A percentile compares a stretch with the other conserved stretches of the same genome.
phyloP scores from a whole-genome alignment of 163 green algal genomes.

The Chlorella variabilis region DNA sequence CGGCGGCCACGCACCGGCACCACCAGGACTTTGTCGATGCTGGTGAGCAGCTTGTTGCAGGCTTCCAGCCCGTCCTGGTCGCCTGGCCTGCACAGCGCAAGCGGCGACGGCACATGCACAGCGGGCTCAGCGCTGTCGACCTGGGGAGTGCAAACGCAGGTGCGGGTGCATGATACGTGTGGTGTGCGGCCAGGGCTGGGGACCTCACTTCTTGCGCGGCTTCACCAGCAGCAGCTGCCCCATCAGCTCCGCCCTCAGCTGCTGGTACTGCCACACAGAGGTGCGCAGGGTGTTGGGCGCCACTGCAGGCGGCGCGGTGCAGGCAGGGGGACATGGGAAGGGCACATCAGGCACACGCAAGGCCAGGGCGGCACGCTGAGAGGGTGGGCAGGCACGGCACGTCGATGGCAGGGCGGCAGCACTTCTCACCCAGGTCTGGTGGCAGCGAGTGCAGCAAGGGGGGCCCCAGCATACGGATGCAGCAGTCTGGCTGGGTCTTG shows the following conservation, averaged over 20 bases:
- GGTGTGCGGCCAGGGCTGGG: too few species aligned
- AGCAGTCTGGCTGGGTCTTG: not conserved
- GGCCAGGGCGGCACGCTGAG: not conserved
- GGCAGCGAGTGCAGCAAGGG: slow-evolving; percentile 14
- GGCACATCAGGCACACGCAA: too few species aligned
- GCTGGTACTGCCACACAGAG: not conserved
- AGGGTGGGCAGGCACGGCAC: not conserved
- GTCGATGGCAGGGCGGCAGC: not conserved
- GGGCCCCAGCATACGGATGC: slow-evolving; percentile 23
- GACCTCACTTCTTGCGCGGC: slow-evolving; percentile 12
- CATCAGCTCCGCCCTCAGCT: not conserved
- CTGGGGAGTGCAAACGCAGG: too few species aligned
- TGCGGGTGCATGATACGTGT: too few species aligned
- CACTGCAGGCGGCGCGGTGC: not conserved
- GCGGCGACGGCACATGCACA: too few species aligned
- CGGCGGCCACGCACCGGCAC: not conserved
- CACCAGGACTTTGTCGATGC: not conserved
- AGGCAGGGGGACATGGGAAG: too few species aligned
- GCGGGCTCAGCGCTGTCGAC: too few species aligned
- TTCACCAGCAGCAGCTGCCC: slow-evolving; percentile 29
- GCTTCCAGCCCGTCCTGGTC: not conserved
- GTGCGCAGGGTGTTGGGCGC: not conserved
- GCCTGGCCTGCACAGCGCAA: not conserved
- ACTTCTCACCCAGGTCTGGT: not conserved
- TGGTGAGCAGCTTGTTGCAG: not conserved